Evolutionary conservation across 78 protist genomes (phyloP).

Genomic region (Planoprotostelium fungivorum): DNA sequence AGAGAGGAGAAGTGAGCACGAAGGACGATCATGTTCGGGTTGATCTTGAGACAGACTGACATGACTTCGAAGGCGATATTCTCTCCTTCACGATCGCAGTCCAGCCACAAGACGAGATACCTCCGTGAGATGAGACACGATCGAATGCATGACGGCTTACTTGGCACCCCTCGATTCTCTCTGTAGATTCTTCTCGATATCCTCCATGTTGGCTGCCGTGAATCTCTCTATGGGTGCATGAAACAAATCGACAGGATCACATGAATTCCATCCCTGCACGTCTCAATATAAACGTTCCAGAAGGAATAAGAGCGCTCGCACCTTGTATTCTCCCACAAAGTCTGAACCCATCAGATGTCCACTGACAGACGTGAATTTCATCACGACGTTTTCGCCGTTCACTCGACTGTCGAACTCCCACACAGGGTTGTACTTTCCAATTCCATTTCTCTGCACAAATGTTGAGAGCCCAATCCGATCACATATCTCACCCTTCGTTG

Average conservation of each 20-base stretch:
- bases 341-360: conserved; percentile 87
- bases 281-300: too few species aligned
- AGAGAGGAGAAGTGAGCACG: conserved; percentile 93
- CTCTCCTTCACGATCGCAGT: conserved; percentile 96
- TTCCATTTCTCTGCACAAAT: conserved; percentile 36
- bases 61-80: conserved; percentile 93
- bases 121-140: too few species aligned
- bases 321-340: conserved; percentile 38
- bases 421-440: conserved; percentile 42
- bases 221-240: conserved; percentile 55
- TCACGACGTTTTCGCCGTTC: conserved; percentile 12
- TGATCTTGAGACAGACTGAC: conserved; percentile 23
- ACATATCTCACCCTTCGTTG: background rate
- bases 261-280: conserved; percentile 45
- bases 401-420: conserved; percentile 41
- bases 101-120: conserved; percentile 88
- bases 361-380: conserved; percentile 86
- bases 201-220: background rate
- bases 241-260: conserved; percentile 72
- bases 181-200: conserved; percentile 11
- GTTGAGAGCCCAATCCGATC: background rate
- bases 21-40: conserved; percentile 24
- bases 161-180: conserved; percentile 20
- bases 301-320: too few species aligned
- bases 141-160: too few species aligned